A percentile compares a stretch with the other conserved stretches of the same genome.
phyloP scores from a whole-genome alignment of 805 yeast species.

The Pichia paraexigua region DNA sequence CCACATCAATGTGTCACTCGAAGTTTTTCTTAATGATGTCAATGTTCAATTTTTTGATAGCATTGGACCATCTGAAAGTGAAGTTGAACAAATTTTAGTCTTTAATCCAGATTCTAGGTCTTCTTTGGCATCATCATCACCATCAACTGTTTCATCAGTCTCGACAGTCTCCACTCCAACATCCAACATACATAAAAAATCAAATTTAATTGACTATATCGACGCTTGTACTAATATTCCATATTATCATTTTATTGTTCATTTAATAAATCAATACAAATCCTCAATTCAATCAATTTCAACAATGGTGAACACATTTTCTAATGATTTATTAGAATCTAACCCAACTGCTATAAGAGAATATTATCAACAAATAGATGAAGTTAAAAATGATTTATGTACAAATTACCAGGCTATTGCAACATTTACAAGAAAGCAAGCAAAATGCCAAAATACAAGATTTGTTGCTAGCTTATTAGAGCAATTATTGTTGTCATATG shows the following conservation, averaged over 20 bases:
- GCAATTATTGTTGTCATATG: slow-evolving; percentile 23
- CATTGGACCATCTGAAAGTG: slow-evolving; percentile 26
- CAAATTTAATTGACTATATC: slow-evolving; percentile 22
- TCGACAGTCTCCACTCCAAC: slow-evolving; percentile 7
- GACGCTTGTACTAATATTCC: slow-evolving; percentile 24
- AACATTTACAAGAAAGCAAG: slow-evolving; percentile 23
- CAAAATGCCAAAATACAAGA: slow-evolving; percentile 24
- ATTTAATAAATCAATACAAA: slow-evolving; percentile 24
- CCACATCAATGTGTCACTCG: slow-evolving; percentile 22
- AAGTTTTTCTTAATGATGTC: slow-evolving; percentile 22
- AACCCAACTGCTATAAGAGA: slow-evolving; percentile 27
- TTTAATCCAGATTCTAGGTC: slow-evolving; percentile 3
- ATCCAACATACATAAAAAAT: slow-evolving; percentile 3
- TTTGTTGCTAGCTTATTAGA: slow-evolving; percentile 22
- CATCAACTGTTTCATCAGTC: neutral
- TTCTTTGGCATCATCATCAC: neutral
- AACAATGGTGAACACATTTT: slow-evolving; percentile 22
- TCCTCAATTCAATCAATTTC: slow-evolving; percentile 22
- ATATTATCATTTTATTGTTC: slow-evolving; percentile 23
- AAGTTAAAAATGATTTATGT: slow-evolving; percentile 19
- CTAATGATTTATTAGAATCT: slow-evolving; percentile 22
- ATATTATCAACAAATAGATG: slow-evolving; percentile 22
- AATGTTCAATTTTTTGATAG: slow-evolving; percentile 26
- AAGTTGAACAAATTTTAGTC: slow-evolving; percentile 8
- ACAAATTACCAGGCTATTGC: slow-evolving; percentile 27